Percentiles rank a stretch among this genome's conserved stretches.
Conservation (phyloP, 345 rosid species). For the Citrus inodora region DNA sequence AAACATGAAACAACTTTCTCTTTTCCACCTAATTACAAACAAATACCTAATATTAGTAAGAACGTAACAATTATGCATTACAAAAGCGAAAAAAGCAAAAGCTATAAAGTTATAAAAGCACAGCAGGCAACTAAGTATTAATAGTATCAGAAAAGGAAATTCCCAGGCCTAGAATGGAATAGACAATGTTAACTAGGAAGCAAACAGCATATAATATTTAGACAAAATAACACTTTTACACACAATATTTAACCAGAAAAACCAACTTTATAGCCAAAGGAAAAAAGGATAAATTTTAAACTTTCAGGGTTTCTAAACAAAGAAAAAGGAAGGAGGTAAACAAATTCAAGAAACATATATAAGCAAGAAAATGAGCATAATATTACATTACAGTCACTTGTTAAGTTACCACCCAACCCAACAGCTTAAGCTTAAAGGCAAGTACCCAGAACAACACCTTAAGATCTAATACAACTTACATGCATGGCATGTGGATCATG, state of each 20-base stretch:
- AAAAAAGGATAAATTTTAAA: background rate
- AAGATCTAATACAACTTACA: background rate
- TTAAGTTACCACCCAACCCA: background rate
- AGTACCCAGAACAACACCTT: no score
- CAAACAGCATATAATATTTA: background rate
- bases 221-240: background rate
- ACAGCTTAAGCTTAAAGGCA: background rate
- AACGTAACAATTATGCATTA: background rate
- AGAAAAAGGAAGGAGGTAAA: background rate
- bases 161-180: background rate
- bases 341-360: background rate
- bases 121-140: background rate
- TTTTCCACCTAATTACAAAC: conserved; percentile 43
- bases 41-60: conserved; percentile 3
- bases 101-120: background rate
- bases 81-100: background rate
- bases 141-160: background rate
- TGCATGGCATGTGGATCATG: background rate
- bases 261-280: background rate
- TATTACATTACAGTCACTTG: background rate
- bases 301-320: background rate
- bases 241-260: background rate
- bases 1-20: conserved; percentile 47
- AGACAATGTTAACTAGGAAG: background rate
- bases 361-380: background rate